Evolutionary conservation across 2,329 filamentous ascomycete species (phyloP).

Genomic region (Xylaria sp.): DNA sequence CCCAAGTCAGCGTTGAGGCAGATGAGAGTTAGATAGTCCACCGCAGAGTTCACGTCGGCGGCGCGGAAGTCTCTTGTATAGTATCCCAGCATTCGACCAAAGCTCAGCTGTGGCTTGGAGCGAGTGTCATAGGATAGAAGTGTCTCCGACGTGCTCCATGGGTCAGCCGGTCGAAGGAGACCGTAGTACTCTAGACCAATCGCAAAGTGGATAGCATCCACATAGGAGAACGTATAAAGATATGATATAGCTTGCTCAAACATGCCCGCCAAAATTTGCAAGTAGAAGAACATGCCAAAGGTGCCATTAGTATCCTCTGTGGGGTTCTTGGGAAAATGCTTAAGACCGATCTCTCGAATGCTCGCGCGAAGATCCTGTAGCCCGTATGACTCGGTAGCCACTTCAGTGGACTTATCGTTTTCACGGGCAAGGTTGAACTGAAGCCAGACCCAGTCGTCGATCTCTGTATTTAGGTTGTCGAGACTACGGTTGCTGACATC

Average conservation of each 20-base stretch:
- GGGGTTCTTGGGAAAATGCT: slow-evolving; percentile 84
- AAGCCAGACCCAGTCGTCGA: slow-evolving; percentile 75
- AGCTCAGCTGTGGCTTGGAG: slow-evolving; percentile 83
- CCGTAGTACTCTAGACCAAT: slow-evolving; percentile 90
- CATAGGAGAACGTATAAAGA: slow-evolving; percentile 87
- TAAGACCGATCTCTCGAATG: slow-evolving; percentile 85
- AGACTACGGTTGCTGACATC: slow-evolving; percentile 69
- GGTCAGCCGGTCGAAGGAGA: slow-evolving; percentile 84
- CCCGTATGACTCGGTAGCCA: slow-evolving; percentile 70
- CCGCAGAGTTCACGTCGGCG: slow-evolving; percentile 84
- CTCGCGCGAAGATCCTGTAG: slow-evolving; percentile 74
- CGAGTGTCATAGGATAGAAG: slow-evolving; percentile 69
- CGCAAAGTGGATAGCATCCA: slow-evolving; percentile 94
- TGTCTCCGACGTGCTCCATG: slow-evolving; percentile 74
- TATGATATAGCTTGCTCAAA: slow-evolving; percentile 94
- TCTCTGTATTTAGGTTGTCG: slow-evolving; percentile 66
- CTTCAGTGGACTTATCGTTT: slow-evolving; percentile 66
- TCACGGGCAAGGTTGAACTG: slow-evolving; percentile 73
- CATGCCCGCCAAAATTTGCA: slow-evolving; percentile 88
- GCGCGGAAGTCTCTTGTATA: slow-evolving; percentile 97
- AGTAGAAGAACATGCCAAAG: slow-evolving; percentile 90
- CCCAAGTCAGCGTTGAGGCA: slow-evolving; percentile 87
- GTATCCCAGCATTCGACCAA: slow-evolving; percentile 89
- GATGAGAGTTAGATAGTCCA: slow-evolving; percentile 91
- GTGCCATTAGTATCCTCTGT: slow-evolving; percentile 75